phyloP scores from a whole-genome alignment of 768 basidiomycete species.

The Trametes cubensis region DNA sequence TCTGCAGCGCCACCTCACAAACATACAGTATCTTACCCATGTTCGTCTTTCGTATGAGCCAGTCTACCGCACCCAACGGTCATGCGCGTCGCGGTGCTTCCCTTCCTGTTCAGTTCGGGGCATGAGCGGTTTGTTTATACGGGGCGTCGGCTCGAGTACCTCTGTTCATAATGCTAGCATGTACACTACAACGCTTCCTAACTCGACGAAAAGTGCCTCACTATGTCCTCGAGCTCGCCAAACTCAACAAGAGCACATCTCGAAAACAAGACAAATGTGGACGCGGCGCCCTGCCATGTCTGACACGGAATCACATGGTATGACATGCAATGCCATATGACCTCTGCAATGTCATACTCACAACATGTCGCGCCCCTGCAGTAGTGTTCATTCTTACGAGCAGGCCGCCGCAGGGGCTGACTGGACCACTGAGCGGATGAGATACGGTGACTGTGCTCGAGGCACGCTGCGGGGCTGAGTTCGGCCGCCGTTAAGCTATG shows the following conservation, averaged over 20 bases:
- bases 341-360: no score
- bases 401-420: no score
- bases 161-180: constrained; percentile 13
- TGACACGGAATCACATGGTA: no score
- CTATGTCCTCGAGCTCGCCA: no score
- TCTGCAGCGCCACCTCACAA: background rate
- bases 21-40: background rate
- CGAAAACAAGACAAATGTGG: background rate
- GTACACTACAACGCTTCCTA: constrained; percentile 18
- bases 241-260: no score
- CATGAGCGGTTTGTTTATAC: background rate
- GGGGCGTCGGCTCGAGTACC: constrained; percentile 1
- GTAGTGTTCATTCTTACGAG: no score
- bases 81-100: background rate
- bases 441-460: no score
- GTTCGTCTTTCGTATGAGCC: background rate
- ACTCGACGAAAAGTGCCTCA: background rate
- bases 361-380: no score
- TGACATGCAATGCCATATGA: no score
- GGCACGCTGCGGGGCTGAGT: no score
- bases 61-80: background rate
- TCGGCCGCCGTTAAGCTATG: no score
- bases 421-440: no score
- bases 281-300: background rate
- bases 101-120: background rate